Evolutionary conservation across 1,284 basidiomycete genomes (phyloP).

Genomic region (Veloboletus limbatus): DNA sequence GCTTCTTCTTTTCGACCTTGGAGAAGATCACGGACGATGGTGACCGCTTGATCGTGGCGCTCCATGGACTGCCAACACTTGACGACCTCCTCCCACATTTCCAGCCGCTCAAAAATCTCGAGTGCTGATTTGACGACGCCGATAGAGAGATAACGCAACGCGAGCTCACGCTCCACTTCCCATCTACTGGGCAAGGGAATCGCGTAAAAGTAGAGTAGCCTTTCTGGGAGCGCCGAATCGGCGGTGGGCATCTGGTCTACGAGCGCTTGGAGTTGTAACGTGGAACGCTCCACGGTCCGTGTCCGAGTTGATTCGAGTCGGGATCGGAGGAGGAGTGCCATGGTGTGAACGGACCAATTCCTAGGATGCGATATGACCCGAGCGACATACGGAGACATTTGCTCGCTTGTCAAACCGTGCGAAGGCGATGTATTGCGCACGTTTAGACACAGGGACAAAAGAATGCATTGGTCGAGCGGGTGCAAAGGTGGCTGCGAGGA

Average conservation of each 20-base stretch:
- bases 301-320: constrained; percentile 84
- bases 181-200: constrained; percentile 84
- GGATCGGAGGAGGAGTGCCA: constrained; percentile 87
- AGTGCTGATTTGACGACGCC: constrained; percentile 86
- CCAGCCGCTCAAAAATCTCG: constrained; percentile 87
- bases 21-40: constrained; percentile 79
- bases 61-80: constrained; percentile 83
- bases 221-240: constrained; percentile 67
- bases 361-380: constrained; percentile 83
- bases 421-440: constrained; percentile 84
- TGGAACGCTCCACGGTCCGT: constrained; percentile 86
- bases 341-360: constrained; percentile 95
- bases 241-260: constrained; percentile 93
- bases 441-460: constrained; percentile 86
- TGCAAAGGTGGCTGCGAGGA: constrained; percentile 82
- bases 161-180: constrained; percentile 90
- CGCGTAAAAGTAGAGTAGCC: constrained; percentile 76
- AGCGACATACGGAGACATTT: constrained; percentile 87
- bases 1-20: constrained; percentile 81
- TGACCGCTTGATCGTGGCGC: constrained; percentile 69
- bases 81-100: constrained; percentile 97
- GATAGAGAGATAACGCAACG: constrained; percentile 73
- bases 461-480: constrained; percentile 88
- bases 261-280: constrained; percentile 87
- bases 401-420: constrained; percentile 84